phyloP scores from a whole-genome alignment of 768 basidiomycete genomes.

The Leucocoprinus birnbaumii region DNA sequence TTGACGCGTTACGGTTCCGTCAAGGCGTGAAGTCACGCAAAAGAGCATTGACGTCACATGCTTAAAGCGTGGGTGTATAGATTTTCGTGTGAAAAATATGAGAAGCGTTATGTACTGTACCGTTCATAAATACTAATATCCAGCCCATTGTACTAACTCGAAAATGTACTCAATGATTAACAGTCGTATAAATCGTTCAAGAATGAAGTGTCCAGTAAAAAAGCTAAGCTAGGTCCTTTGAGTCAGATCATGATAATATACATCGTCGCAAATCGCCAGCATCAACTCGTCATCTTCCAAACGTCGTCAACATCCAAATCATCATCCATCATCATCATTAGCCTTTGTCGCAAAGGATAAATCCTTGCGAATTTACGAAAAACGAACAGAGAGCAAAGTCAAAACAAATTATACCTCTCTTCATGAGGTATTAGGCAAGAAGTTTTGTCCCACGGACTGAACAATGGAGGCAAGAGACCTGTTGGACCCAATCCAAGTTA shows the following conservation, averaged over 20 bases:
- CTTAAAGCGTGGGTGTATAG: no score
- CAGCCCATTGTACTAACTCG: no score
- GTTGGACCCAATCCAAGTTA: background rate
- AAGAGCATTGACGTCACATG: slow-evolving; percentile 4
- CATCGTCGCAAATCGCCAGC: background rate
- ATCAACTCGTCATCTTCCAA: background rate
- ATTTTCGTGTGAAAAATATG: no score
- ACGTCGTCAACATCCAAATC: background rate
- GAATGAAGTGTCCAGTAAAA: no score
- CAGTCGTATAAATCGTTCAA: no score
- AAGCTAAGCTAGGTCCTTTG: no score
- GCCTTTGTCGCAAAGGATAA: background rate
- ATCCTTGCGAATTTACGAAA: background rate
- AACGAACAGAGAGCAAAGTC: background rate
- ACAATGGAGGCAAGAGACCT: background rate
- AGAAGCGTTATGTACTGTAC: no score
- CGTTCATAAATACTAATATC: no score
- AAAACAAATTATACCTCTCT: background rate
- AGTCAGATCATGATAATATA: background rate
- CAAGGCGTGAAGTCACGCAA: background rate
- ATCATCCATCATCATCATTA: background rate
- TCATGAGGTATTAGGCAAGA: background rate
- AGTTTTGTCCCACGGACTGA: slow-evolving; percentile 1
- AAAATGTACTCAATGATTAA: no score
- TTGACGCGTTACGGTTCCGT: background rate